These are phyloP conservation scores for Dioscorea zingiberensis DNA, from an alignment of 106 monocot genomes.

Conservation along the genomic window DNA sequence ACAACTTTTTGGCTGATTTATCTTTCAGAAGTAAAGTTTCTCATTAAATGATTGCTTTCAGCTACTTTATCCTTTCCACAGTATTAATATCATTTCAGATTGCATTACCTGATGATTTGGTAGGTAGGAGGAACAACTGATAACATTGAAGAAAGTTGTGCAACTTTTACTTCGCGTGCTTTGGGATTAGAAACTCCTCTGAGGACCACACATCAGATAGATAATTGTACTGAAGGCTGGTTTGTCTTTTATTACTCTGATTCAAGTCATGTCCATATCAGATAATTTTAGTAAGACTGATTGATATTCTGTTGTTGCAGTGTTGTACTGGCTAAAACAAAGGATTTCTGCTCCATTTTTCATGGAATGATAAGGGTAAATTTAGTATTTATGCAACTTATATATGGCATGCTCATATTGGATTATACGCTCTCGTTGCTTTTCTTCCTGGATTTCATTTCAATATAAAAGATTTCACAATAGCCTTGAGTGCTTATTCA, in stretches of 20 bases:
- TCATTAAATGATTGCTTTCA: too few relatives aligned
- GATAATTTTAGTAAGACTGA: background rate
- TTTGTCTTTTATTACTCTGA: constrained; percentile 10
- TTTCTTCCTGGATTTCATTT: too few relatives aligned
- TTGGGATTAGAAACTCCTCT: constrained; percentile 68
- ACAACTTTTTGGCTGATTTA: too few relatives aligned
- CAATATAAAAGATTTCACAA: too few relatives aligned
- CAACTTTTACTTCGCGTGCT: constrained; percentile 87
- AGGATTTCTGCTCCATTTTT: constrained; percentile 90
- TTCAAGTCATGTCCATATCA: background rate
- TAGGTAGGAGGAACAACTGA: constrained; percentile 96
- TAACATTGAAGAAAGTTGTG: constrained; percentile 96
- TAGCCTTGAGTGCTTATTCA: background rate
- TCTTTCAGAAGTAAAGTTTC: too few relatives aligned
- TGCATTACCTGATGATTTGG: background rate
- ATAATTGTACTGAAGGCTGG: constrained; percentile 99
- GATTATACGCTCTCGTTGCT: too few relatives aligned
- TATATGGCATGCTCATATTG: too few relatives aligned
- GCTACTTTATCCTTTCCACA: too few relatives aligned
- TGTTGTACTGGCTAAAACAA: constrained; percentile 80
- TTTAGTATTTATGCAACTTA: background rate
- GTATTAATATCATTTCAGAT: too few relatives aligned
- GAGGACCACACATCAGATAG: constrained; percentile 89
- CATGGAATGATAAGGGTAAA: constrained; percentile 96
- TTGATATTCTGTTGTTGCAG: constrained; percentile 34